Evolutionary conservation across 1,284 basidiomycete genomes (phyloP), one percentile per base, ranked within the genome.

Genomic region (Mycena sp.): DNA sequence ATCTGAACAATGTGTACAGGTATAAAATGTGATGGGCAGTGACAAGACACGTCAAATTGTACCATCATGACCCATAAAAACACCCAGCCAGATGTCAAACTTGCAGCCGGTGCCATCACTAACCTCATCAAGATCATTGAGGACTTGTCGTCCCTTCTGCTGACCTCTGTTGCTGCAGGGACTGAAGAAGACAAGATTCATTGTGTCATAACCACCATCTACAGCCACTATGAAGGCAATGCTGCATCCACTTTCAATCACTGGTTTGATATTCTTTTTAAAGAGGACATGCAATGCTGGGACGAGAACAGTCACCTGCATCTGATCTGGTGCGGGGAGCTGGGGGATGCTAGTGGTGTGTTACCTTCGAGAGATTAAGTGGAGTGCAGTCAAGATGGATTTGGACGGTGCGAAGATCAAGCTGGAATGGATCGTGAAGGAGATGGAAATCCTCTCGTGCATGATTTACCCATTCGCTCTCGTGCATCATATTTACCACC

Each of bases 191-290:
- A 63, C 49, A 28, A 58, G 5, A 62, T 69, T 12, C 32, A 49
- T 30, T 37, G 43, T 26, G 48, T 70, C 17, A 63, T 70, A 48
- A 32, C 56, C 4, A 37, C 26, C 3, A 10, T 65, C 21, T 37
- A 57, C 0, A 48, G 32, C 23, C 50, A 59, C 7, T 56, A 56
- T 12, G 43, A 64, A n/a, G n/a, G n/a, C 32, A 35, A 37, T 7
- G 21, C 58, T 6, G 51, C 60, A 2, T 45, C 57, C 11, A 55
- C 63, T 1, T 70, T 70, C 62, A 68, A 67, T 32, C 58, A 64
- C 35, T 61, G 65, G 1, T 68, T 71, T 55, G 68, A 70, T 28
- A 50, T 54, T 7, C 64, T 70, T 17, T 71, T 68, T 38, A 67
- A 63, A 1, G 58, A 70, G 30, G 56, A 65, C 26, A n/a, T n/a